Conservation (phyloP, 768 basidiomycete species). For the Auriculariales sp. region DNA sequence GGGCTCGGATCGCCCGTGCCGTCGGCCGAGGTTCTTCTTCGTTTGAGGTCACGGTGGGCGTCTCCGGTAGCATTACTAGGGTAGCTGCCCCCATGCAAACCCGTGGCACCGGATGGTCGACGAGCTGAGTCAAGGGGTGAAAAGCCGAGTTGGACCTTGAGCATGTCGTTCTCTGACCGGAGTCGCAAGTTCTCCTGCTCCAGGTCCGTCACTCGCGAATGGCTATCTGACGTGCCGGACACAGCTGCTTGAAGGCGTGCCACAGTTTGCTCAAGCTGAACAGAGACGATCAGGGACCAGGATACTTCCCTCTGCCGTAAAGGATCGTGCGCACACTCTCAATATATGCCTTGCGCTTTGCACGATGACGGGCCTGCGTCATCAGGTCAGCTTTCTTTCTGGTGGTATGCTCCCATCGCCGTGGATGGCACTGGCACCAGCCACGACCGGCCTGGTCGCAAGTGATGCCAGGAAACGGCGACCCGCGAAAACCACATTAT, state of each 20-base stretch:
- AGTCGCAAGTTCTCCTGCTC: slow-evolving; percentile 66
- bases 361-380: slow-evolving; percentile 80
- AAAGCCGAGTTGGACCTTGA: slow-evolving; percentile 47
- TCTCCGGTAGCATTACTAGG: slow-evolving; percentile 15
- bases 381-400: too few species aligned
- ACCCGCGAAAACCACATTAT: too few species aligned
- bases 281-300: slow-evolving; percentile 5
- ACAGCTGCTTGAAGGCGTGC: slow-evolving; percentile 69
- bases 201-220: slow-evolving; percentile 65
- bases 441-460: too few species aligned
- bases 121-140: too few species aligned
- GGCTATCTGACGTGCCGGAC: slow-evolving; percentile 56
- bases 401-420: too few species aligned
- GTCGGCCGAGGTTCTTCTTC: slow-evolving; percentile 22
- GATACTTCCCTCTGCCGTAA: slow-evolving; percentile 4
- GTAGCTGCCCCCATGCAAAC: slow-evolving; percentile 24
- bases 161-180: slow-evolving; percentile 44
- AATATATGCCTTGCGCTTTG: slow-evolving; percentile 87
- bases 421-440: too few species aligned
- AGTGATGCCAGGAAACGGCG: too few species aligned
- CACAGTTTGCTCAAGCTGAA: slow-evolving; percentile 71
- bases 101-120: slow-evolving; percentile 41
- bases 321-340: slow-evolving; percentile 44
- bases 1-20: slow-evolving; percentile 34
- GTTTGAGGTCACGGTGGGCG: slow-evolving; percentile 59